These are phyloP conservation scores for Bothriochloa decipiens DNA, from an alignment of 176 grass and related monocot genomes.

Conservation along the genomic window DNA sequence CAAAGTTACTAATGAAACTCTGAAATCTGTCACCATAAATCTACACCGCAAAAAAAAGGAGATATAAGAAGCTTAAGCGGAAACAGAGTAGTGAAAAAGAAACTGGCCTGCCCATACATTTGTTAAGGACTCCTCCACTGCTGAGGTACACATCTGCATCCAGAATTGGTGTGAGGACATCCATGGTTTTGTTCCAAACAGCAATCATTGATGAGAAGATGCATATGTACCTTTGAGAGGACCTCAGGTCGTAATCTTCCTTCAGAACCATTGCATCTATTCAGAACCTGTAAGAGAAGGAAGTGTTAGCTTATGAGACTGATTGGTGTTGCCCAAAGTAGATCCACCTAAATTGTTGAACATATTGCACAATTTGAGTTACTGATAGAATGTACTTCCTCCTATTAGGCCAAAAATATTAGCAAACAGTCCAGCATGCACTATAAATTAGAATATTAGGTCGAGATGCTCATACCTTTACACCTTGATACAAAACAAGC, in stretches of 20 bases:
- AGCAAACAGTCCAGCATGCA: not conserved
- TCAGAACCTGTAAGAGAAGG: constrained; percentile 64
- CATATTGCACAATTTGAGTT: constrained; percentile 18
- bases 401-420: constrained; percentile 10
- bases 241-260: constrained; percentile 48
- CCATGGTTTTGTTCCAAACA: constrained; percentile 9
- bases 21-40: constrained; percentile 85
- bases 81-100: constrained; percentile 25
- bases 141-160: constrained; percentile 85
- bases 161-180: constrained; percentile 34
- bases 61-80: constrained; percentile 19
- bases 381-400: constrained; percentile 19
- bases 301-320: not conserved
- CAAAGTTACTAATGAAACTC: constrained; percentile 74
- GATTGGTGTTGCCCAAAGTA: not conserved
- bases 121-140: constrained; percentile 86
- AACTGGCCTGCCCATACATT: constrained; percentile 67
- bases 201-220: constrained; percentile 5
- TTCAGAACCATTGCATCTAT: constrained; percentile 45
- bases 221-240: constrained; percentile 60
- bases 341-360: not conserved
- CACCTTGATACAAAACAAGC: constrained; percentile 17
- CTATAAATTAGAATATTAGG: not conserved
- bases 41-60: constrained; percentile 49
- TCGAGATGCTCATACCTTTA: not conserved